phyloP scores from a whole-genome alignment of 116 monocot genomes.

The Posidonia oceanica region DNA sequence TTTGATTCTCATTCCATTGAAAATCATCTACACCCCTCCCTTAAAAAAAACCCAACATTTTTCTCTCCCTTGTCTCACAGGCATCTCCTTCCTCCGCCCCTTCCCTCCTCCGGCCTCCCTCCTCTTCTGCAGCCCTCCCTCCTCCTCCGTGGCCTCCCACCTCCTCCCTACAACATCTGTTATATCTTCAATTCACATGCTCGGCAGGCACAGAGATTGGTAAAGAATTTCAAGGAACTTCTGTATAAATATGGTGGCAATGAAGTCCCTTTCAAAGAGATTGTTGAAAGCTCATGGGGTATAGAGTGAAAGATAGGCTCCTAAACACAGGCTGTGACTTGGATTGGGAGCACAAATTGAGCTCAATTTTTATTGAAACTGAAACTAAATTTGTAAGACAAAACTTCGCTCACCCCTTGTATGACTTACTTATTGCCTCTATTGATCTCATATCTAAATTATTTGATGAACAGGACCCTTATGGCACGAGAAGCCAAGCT shows the following conservation, averaged over 20 bases:
- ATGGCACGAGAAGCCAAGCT: slow-evolving; percentile 73
- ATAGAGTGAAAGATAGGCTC: slow-evolving; percentile 36
- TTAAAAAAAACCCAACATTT: too few species aligned
- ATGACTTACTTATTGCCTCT: too few species aligned
- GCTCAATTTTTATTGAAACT: slow-evolving; percentile 66
- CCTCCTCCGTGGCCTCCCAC: too few species aligned
- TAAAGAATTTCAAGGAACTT: slow-evolving; percentile 33
- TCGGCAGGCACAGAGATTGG: slow-evolving; percentile 38
- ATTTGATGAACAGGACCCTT: slow-evolving; percentile 32
- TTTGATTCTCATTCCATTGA: too few species aligned
- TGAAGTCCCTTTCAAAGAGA: slow-evolving; percentile 34
- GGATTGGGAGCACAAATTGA: slow-evolving; percentile 51
- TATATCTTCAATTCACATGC: background rate
- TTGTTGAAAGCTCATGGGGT: slow-evolving; percentile 53
- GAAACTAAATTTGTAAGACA: slow-evolving; percentile 41
- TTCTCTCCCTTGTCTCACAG: too few species aligned
- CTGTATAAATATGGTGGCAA: slow-evolving; percentile 26
- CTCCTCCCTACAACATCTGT: background rate
- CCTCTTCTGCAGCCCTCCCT: too few species aligned
- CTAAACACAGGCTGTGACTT: slow-evolving; percentile 59
- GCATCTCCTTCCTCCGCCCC: too few species aligned
- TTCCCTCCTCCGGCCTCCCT: too few species aligned
- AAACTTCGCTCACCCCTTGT: too few species aligned
- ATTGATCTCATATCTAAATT: too few species aligned
- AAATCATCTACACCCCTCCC: too few species aligned